Conservation (phyloP, 2,329 filamentous ascomycete genomes). For the Aspergillus sp. region DNA sequence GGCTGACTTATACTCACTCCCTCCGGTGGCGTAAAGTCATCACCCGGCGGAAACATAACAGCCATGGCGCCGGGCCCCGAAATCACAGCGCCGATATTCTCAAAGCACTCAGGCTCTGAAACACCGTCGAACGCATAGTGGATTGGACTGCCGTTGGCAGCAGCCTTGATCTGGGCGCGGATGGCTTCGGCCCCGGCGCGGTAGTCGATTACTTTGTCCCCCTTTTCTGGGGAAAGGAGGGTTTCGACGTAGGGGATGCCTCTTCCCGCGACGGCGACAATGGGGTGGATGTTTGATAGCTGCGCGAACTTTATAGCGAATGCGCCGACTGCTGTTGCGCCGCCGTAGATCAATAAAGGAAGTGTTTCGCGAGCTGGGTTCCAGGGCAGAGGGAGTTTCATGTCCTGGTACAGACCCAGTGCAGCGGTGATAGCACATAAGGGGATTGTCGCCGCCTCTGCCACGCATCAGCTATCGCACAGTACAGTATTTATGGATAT, state of each 20-base stretch:
- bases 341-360: slow-evolving; percentile 51
- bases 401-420: slow-evolving; percentile 49
- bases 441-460: slow-evolving; percentile 57
- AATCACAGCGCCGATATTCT: slow-evolving; percentile 48
- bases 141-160: slow-evolving; percentile 39
- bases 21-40: slow-evolving; percentile 44
- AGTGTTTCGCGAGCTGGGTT: slow-evolving; percentile 33
- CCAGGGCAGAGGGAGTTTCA: slow-evolving; percentile 53
- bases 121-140: slow-evolving; percentile 58
- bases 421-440: slow-evolving; percentile 57
- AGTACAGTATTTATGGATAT: not conserved
- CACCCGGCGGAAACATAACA: slow-evolving; percentile 41
- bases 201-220: slow-evolving; percentile 62
- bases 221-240: slow-evolving; percentile 53
- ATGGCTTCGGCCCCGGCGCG: slow-evolving; percentile 56
- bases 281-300: slow-evolving; percentile 58
- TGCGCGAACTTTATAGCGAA: slow-evolving; percentile 60
- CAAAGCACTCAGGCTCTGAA: slow-evolving; percentile 51
- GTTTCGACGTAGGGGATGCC: slow-evolving; percentile 52
- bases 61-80: slow-evolving; percentile 36
- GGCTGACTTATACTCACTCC: slow-evolving; percentile 41
- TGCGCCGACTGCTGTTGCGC: slow-evolving; percentile 55
- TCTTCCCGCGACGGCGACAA: slow-evolving; percentile 60
- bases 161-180: slow-evolving; percentile 42
- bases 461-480: not conserved